These are phyloP conservation scores for Euptelea pleiosperma DNA, from an alignment of 164 flowering plant genomes.

Conservation along the genomic window DNA sequence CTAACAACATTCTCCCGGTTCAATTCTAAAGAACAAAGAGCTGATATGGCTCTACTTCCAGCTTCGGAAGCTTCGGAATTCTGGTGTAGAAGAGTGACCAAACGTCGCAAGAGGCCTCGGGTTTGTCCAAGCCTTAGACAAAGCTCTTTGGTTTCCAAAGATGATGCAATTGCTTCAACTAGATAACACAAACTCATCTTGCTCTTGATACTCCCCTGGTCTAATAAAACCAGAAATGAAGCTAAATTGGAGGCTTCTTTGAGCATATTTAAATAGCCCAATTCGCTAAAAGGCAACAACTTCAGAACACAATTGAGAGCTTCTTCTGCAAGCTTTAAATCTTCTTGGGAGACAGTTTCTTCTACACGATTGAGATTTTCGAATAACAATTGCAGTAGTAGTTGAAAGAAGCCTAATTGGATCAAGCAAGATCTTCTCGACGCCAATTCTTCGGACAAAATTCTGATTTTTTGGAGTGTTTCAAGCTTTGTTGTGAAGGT, in stretches of 20 bases:
- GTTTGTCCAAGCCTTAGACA: constrained; percentile 28
- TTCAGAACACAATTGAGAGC: constrained; percentile 44
- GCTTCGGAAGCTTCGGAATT: constrained; percentile 32
- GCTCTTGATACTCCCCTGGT: constrained; percentile 31
- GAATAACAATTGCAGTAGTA: constrained; percentile 36
- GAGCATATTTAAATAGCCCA: constrained; percentile 33
- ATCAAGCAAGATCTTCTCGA: constrained; percentile 27
- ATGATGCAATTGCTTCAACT: constrained; percentile 39
- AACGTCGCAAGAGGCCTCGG: constrained; percentile 15
- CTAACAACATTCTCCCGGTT: constrained; percentile 28
- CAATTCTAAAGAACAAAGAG: constrained; percentile 30
- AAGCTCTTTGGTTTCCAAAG: constrained; percentile 32
- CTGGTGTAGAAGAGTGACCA: constrained; percentile 25
- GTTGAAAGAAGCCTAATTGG: constrained; percentile 43
- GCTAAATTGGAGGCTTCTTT: constrained; percentile 28
- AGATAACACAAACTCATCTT: constrained; percentile 43
- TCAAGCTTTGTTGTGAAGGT: constrained; percentile 29
- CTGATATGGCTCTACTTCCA: constrained; percentile 36
- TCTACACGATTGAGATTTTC: constrained; percentile 2
- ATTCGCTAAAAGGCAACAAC: constrained; percentile 31
- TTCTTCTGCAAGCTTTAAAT: constrained; percentile 33
- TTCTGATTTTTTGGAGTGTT: constrained; percentile 27
- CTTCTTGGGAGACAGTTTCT: constrained; percentile 7
- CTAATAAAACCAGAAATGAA: constrained; percentile 33
- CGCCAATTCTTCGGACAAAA: constrained; percentile 29